Base-by-base conservation (phyloP, 192 early-diverging fungal species). In the Backusella parvicylindrica region DNA sequence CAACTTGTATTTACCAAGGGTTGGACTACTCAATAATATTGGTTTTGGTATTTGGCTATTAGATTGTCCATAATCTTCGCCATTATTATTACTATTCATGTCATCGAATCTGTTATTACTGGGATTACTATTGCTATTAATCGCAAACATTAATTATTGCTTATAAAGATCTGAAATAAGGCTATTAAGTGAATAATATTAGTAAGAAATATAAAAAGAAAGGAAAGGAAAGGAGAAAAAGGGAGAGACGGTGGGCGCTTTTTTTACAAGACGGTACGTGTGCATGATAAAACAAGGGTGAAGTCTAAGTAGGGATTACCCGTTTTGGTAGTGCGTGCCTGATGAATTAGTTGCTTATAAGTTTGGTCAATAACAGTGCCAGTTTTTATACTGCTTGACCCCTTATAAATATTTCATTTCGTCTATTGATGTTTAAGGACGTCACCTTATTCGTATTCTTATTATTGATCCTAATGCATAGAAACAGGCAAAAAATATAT, bases 1-100 rank as follows among this genome's bases (percentile, higher is more conserved):
- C 3, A 43, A 35, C 33, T 35, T 16, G 43, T 47, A n/a, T 47
- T 60, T 60, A 60, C 53, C 53, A 60, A 60, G 26, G 3, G 68
- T 41, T 30, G 68, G 37, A 28, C 40, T 70, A 47, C 40, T 70
- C 40, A 70, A 28, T 1, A 70, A 41, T 26, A 70, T 70, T 2
- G 68, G 68, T 70, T 70, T 70, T 30, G 68, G 68, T 60, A 23
- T 28, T 28, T 60, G 53, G 2, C 26, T 12, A 47, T 47, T 47
- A 60, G 53, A 60, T 60, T 60, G 53, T 28, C 53, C 53, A 12
- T 60, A 60, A 28, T 60, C 53, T 21, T 23, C 23, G 4, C 53
- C 23, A 60, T 28, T 60, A 26, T 23, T 28, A 23, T 28, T 60
- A n/a, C n/a, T n/a, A 13, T 26, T 60, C 12, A 28, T 12, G 53